Base-by-base conservation (phyloP, 2,329 filamentous ascomycete genomes). In the Rasamsonia emersonii region DNA sequence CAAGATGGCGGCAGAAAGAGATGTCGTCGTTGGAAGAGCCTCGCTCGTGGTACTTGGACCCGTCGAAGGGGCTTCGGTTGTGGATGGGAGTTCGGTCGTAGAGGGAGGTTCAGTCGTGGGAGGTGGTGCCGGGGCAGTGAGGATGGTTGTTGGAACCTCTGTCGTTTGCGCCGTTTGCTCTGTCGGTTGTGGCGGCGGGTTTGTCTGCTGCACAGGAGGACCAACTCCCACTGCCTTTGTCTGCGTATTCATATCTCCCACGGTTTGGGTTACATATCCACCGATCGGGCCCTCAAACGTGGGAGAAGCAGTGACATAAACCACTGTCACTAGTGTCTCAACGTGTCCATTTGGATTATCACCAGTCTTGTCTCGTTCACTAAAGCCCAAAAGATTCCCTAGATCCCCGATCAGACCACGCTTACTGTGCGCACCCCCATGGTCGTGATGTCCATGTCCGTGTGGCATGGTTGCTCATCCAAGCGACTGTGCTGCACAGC, bases 281-380 rank as follows among this genome's bases (percentile, higher is more conserved):
- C 56, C 68, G 38, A 71, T 55, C 2, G 59, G 57, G 16, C 68
- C 71, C 10, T 58, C 53, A 41, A 73, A 76, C 23, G 71, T 74
- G 33, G 66, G 59, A 14, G 61, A 44, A 18, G 67, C 59, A 0
- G 71, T 75, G 27, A 72, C 60, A 49, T 73, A 70, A 24, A 75
- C 61, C 24, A 70, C 52, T 9, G 40, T 37, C 9, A 50, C 36
- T 10, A 37, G 37, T 28, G 18, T 36, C 21, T 31, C 36, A 14
- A 42, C 35, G 25, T 23, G 21, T 13, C 16, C 18, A n/a, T n/a
- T n/a, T n/a, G 28, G 33, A 28, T 9, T 33, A 38, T 24, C 37
- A 38, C 32, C 35, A 32, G 21, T 43, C 39, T 4, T 35, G 33
- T 17, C 29, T n/a, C n/a, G n/a, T n/a, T n/a, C n/a, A n/a, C n/a